phyloP scores from a whole-genome alignment of 2,329 filamentous ascomycete genomes.

The Tolypocladium paradoxum region DNA sequence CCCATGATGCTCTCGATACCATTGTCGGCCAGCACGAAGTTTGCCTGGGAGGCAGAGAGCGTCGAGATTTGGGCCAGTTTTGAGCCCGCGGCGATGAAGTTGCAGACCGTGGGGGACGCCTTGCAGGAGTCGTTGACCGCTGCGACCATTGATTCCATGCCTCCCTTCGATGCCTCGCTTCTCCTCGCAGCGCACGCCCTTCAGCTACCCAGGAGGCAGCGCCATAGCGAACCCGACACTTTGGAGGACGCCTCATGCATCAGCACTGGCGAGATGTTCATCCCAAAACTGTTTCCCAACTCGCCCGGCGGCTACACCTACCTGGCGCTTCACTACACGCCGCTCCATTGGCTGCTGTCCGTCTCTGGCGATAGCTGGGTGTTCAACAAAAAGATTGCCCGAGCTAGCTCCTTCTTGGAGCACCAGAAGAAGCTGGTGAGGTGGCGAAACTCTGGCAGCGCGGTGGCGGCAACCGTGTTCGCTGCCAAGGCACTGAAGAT shows the following conservation, averaged over 20 bases:
- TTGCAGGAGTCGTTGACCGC: constrained; percentile 24
- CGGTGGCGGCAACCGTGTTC: constrained; percentile 34
- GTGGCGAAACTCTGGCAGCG: constrained; percentile 35
- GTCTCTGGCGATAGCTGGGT: constrained; percentile 49
- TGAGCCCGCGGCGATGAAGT: constrained; percentile 13
- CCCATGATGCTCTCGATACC: constrained; percentile 30
- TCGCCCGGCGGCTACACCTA: constrained; percentile 40
- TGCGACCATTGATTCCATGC: constrained; percentile 22
- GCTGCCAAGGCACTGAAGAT: constrained; percentile 40
- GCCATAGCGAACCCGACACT: constrained; percentile 13
- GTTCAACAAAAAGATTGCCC: constrained; percentile 41
- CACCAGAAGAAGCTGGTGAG: constrained; percentile 34
- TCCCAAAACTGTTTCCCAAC: constrained; percentile 31
- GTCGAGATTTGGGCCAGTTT: constrained; percentile 34
- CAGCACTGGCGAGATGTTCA: constrained; percentile 12
- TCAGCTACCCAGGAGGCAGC: constrained; percentile 24
- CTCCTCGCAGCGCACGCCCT: constrained; percentile 29
- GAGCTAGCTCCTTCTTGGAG: constrained; percentile 30
- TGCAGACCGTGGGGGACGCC: constrained; percentile 14
- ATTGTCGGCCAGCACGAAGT: constrained; percentile 31
- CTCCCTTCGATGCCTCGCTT: constrained; percentile 27
- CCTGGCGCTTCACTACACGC: constrained; percentile 45
- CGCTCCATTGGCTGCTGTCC: constrained; percentile 45
- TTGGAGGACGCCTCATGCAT: constrained; percentile 12
- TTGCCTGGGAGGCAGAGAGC: constrained; percentile 38